Conservation (phyloP, 2,329 filamentous ascomycete genomes). For the Byssoonygena ceratinophila region DNA sequence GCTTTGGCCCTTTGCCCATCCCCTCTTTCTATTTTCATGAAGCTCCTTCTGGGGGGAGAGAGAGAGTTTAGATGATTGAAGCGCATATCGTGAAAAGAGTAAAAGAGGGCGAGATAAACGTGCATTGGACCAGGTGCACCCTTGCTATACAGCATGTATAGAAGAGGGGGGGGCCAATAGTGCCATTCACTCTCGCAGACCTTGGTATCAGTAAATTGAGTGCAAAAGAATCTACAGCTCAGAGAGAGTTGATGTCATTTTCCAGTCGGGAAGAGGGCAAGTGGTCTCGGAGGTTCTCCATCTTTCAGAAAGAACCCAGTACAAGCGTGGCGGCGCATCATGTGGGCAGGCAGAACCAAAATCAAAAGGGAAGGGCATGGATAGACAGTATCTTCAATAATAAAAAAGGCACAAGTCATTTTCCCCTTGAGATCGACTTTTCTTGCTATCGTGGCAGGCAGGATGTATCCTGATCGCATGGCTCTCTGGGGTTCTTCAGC, state of each 20-base stretch:
- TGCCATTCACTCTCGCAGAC: neutral
- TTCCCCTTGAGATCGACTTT: neutral
- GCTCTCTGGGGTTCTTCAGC: neutral
- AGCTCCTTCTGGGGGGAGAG: neutral
- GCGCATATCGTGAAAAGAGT: neutral
- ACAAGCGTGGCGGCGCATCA: neutral
- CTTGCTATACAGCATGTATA: neutral
- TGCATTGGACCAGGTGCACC: slow-evolving; percentile 6
- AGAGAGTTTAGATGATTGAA: neutral
- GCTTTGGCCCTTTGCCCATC: neutral
- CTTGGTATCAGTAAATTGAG: neutral
- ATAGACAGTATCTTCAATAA: no score
- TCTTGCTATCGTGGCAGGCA: slow-evolving; percentile 3
- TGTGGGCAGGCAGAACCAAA: slow-evolving; percentile 4
- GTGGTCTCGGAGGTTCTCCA: neutral
- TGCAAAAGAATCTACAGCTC: no score
- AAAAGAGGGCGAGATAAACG: slow-evolving; percentile 1
- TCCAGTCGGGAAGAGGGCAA: neutral
- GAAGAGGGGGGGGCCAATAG: neutral
- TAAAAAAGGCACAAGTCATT: no score
- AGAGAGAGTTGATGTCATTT: neutral
- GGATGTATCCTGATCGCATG: neutral
- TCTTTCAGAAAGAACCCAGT: neutral
- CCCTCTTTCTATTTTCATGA: neutral
- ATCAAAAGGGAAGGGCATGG: neutral